Percentiles rank a stretch among this genome's conserved stretches.
Conservation (phyloP, 306 rosid genomes). For the Biancaea sappan region DNA sequence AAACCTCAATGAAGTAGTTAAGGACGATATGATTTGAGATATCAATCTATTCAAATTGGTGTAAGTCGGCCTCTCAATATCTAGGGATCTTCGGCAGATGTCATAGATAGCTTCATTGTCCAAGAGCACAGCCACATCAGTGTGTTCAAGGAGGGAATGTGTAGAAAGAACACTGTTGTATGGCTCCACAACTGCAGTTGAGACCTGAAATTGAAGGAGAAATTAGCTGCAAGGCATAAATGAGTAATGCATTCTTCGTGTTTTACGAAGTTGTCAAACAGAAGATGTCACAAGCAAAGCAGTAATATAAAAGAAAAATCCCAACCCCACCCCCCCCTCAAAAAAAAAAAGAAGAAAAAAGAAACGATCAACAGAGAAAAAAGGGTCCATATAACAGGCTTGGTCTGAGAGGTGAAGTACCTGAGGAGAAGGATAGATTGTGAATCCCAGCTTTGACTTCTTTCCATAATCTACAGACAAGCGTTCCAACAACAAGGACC, state of each 20-base stretch:
- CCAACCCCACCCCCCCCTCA: too few species aligned
- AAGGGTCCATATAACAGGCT: background rate
- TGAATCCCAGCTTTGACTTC: slow-evolving; percentile 93
- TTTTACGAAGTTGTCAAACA: background rate
- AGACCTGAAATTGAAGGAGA: slow-evolving; percentile 57
- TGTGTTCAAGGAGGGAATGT: slow-evolving; percentile 95
- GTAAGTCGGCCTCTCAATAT: slow-evolving; percentile 95
- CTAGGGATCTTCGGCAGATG: slow-evolving; percentile 89
- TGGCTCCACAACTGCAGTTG: slow-evolving; percentile 98
- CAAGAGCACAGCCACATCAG: slow-evolving; percentile 90
- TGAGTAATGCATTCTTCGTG: background rate
- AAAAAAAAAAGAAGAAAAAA: too few species aligned
- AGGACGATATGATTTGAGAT: slow-evolving; percentile 91
- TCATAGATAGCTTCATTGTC: slow-evolving; percentile 98
- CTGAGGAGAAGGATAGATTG: slow-evolving; percentile 99
- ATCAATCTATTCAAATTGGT: slow-evolving; percentile 91
- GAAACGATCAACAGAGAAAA: too few species aligned
- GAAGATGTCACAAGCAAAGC: too few species aligned
- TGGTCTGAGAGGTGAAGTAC: slow-evolving; percentile 40
- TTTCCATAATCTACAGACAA: slow-evolving; percentile 95
- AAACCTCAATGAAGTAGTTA: slow-evolving; percentile 94
- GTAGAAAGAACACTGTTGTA: slow-evolving; percentile 98
- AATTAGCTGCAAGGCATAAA: background rate
- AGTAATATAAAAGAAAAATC: too few species aligned
- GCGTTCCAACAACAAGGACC: slow-evolving; percentile 86